These are phyloP conservation scores for Xylaria sp. DNA, from an alignment of 2,329 filamentous ascomycete genomes.

Conservation along the genomic window DNA sequence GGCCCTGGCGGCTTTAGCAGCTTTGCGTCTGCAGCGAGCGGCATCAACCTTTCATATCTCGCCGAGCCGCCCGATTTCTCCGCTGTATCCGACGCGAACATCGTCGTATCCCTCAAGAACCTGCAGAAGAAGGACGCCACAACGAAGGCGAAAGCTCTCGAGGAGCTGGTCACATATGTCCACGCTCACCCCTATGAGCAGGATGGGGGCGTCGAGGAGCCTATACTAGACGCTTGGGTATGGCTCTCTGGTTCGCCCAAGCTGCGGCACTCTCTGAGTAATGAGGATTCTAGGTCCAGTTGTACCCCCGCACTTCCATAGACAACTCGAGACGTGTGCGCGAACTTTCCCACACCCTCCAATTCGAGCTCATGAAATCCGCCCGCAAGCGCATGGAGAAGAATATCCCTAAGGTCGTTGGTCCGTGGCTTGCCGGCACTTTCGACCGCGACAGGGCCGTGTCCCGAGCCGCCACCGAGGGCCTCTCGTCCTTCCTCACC, in stretches of 20 bases:
- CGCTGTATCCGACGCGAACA: constrained; percentile 79
- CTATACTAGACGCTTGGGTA: constrained; percentile 90
- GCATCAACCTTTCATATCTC: constrained; percentile 80
- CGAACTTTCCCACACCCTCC: constrained; percentile 83
- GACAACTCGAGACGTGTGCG: constrained; percentile 89
- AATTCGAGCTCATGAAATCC: constrained; percentile 70
- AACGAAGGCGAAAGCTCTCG: constrained; percentile 89
- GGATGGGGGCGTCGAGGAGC: constrained; percentile 77
- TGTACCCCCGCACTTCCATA: constrained; percentile 90
- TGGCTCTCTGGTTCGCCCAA: constrained; percentile 22
- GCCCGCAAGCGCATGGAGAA: constrained; percentile 86
- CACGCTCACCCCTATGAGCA: constrained; percentile 63
- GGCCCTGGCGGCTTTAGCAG: constrained; percentile 53
- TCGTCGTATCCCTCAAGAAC: constrained; percentile 93
- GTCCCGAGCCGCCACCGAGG: constrained; percentile 79
- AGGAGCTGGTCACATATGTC: constrained; percentile 79
- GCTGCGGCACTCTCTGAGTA: constrained; percentile 30
- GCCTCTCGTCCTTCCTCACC: constrained; percentile 78
- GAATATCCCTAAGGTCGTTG: constrained; percentile 79
- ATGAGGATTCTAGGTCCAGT: constrained; percentile 69
- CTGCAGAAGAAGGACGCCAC: constrained; percentile 91
- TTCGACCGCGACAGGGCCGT: constrained; percentile 87
- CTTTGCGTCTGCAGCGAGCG: constrained; percentile 56
- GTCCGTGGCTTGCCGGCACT: constrained; percentile 89
- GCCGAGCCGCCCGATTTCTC: constrained; percentile 85